These are phyloP conservation scores for Phaeosphaeriaceae sp. DNA, from an alignment of 2,329 filamentous ascomycete genomes.

Conservation along the genomic window DNA sequence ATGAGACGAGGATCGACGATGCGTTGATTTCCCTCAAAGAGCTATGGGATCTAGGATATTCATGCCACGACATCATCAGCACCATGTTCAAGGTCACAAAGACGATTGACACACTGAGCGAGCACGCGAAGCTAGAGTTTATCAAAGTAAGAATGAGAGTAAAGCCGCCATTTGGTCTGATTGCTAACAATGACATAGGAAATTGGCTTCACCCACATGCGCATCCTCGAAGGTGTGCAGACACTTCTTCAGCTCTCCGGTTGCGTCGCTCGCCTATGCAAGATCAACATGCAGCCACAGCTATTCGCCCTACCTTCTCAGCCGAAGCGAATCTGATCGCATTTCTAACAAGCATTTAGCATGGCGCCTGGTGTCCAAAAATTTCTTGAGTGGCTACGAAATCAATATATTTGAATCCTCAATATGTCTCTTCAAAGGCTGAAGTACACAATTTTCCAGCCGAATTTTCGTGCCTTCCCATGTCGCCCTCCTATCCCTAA, in stretches of 20 bases:
- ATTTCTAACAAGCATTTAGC: constrained; percentile 33
- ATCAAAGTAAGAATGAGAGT: constrained; percentile 64
- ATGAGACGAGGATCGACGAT: constrained; percentile 87
- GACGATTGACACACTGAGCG: constrained; percentile 87
- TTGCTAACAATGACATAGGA: constrained; percentile 56
- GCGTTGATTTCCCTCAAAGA: constrained; percentile 87
- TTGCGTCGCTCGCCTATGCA: constrained; percentile 88
- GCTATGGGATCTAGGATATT: constrained; percentile 93
- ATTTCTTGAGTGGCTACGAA: too few species aligned
- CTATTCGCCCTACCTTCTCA: constrained; percentile 64
- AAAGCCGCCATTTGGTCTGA: background rate
- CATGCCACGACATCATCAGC: constrained; percentile 98
- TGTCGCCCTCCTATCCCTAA: too few species aligned
- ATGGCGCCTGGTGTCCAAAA: constrained; percentile 34
- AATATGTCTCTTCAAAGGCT: too few species aligned
- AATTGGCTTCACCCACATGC: constrained; percentile 99
- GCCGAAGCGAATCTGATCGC: constrained; percentile 17
- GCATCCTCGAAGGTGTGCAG: constrained; percentile 96
- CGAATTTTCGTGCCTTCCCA: too few species aligned
- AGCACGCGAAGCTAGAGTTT: constrained; percentile 95
- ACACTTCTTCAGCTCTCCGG: constrained; percentile 92
- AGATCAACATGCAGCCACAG: constrained; percentile 94
- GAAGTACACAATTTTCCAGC: too few species aligned
- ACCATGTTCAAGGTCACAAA: constrained; percentile 99
- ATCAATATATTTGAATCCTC: too few species aligned